phyloP scores from a whole-genome alignment of 805 yeast genomes.

The Wickerhamiella bombiphila region DNA sequence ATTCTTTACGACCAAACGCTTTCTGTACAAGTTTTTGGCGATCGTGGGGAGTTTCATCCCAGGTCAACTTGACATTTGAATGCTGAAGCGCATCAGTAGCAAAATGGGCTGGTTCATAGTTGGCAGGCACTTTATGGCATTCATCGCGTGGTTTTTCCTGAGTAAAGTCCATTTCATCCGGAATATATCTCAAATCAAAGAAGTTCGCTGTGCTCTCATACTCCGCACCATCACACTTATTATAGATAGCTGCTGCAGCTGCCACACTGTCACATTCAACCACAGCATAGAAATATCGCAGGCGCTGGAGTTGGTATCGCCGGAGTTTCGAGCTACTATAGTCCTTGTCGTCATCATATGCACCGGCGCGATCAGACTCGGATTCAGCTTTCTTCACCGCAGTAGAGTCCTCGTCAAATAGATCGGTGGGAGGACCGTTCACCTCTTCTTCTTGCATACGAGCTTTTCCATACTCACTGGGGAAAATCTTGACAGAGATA shows the following conservation, averaged over 20 bases:
- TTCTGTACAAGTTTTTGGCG: slow-evolving; percentile 60
- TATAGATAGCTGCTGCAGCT: slow-evolving; percentile 65
- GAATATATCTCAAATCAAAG: slow-evolving; percentile 83
- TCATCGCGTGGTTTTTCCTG: slow-evolving; percentile 61
- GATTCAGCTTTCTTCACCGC: slow-evolving; percentile 26
- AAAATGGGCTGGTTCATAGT: slow-evolving; percentile 67
- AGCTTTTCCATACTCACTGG: slow-evolving; percentile 87
- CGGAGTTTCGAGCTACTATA: slow-evolving; percentile 74
- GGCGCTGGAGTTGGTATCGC: slow-evolving; percentile 80
- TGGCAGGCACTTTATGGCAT: slow-evolving; percentile 57
- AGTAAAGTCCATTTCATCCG: slow-evolving; percentile 73
- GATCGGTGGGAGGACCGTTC: slow-evolving; percentile 84
- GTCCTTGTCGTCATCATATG: slow-evolving; percentile 41
- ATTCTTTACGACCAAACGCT: slow-evolving; percentile 53
- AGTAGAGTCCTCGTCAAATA: no score
- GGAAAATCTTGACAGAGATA: slow-evolving; percentile 54
- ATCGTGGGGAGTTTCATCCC: slow-evolving; percentile 98
- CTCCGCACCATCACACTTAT: slow-evolving; percentile 87
- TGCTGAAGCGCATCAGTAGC: slow-evolving; percentile 93
- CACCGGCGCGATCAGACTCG: slow-evolving; percentile 9
- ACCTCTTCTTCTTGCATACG: slow-evolving; percentile 77
- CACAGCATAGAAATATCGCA: slow-evolving; percentile 86
- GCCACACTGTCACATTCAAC: slow-evolving; percentile 61
- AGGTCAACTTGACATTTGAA: slow-evolving; percentile 87
- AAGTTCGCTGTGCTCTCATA: slow-evolving; percentile 90